These are phyloP conservation scores for Ophiognomonia clavigignenti-juglandacearum DNA, from an alignment of 2,329 filamentous ascomycete genomes.

Conservation along the genomic window DNA sequence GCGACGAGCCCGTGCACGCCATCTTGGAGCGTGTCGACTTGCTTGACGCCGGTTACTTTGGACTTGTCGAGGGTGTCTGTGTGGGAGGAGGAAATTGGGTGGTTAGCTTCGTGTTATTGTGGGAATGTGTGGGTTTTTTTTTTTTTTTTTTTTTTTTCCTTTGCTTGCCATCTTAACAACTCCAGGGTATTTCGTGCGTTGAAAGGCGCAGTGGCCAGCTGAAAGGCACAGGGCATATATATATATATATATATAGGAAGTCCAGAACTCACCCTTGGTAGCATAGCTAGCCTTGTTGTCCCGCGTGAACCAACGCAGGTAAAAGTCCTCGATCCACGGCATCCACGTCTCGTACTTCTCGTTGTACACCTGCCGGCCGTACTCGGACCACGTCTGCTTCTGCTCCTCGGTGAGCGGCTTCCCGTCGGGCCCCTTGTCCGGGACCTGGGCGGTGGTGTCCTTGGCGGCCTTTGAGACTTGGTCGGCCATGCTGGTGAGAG, in stretches of 20 bases:
- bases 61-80: constrained; percentile 48
- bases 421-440: background rate
- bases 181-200: too few relatives aligned
- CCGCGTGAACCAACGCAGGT: constrained; percentile 67
- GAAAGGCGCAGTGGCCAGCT: too few relatives aligned
- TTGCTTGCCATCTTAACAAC: too few relatives aligned
- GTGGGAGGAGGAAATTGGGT: background rate
- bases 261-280: constrained; percentile 60
- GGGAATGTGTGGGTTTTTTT: background rate
- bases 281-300: constrained; percentile 73
- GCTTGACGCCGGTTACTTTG: constrained; percentile 16
- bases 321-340: constrained; percentile 71
- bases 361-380: constrained; percentile 57
- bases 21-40: constrained; percentile 40
- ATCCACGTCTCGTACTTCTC: constrained; percentile 70
- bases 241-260: too few relatives aligned
- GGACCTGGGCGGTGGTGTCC: constrained; percentile 2
- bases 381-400: constrained; percentile 14
- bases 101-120: constrained; percentile 41
- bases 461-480: background rate
- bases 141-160: too few relatives aligned
- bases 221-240: too few relatives aligned
- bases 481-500: constrained; percentile 4
- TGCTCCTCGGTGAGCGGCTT: constrained; percentile 6
- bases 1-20: constrained; percentile 57